phyloP scores from a whole-genome alignment of 768 basidiomycete species.

The Boletus insuetus region DNA sequence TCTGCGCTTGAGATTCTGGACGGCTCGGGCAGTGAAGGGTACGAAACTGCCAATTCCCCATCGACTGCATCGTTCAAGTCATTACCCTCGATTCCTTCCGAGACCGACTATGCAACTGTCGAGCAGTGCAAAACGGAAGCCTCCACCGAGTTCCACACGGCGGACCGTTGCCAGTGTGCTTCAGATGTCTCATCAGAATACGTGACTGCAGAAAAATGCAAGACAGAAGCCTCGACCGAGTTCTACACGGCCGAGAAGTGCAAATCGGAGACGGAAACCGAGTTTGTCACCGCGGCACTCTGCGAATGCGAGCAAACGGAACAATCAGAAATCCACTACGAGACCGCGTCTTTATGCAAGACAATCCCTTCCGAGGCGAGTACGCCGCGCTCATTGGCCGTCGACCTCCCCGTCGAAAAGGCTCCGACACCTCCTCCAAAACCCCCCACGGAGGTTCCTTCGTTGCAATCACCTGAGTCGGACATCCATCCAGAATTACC shows the following conservation, averaged over 20 bases:
- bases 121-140: slow-evolving; percentile 42
- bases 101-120: slow-evolving; percentile 44
- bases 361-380: slow-evolving; percentile 37
- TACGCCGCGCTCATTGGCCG: slow-evolving; percentile 36
- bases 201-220: slow-evolving; percentile 48
- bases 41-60: slow-evolving; percentile 42
- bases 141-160: slow-evolving; percentile 49
- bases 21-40: slow-evolving; percentile 49
- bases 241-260: slow-evolving; percentile 56
- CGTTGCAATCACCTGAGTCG: slow-evolving; percentile 27
- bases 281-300: slow-evolving; percentile 45
- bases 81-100: slow-evolving; percentile 58
- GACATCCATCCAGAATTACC: slow-evolving; percentile 9
- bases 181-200: slow-evolving; percentile 47
- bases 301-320: slow-evolving; percentile 32
- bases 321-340: slow-evolving; percentile 47
- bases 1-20: slow-evolving; percentile 32
- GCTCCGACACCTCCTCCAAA: slow-evolving; percentile 26
- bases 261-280: slow-evolving; percentile 35
- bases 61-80: slow-evolving; percentile 54
- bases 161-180: slow-evolving; percentile 33
- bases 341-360: slow-evolving; percentile 44
- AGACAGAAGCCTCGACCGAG: slow-evolving; percentile 41
- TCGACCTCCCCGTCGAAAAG: slow-evolving; percentile 27
- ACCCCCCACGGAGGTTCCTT: slow-evolving; percentile 27